phyloP scores from a whole-genome alignment of 495 filamentous ascomycete species.

The Neurospora sublineolata region DNA sequence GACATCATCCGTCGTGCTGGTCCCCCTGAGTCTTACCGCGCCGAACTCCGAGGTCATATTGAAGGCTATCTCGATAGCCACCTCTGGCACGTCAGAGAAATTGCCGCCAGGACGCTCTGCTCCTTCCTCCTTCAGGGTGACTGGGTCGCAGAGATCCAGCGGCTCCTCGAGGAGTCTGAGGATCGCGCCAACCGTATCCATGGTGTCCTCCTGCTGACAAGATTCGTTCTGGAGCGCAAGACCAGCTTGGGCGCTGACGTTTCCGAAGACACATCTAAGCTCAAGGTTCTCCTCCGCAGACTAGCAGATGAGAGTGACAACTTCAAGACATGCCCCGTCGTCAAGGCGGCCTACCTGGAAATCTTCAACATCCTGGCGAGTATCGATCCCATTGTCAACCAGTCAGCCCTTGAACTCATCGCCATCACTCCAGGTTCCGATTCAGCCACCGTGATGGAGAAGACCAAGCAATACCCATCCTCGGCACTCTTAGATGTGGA shows the following conservation, averaged over 20 bases:
- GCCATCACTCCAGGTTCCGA: neutral
- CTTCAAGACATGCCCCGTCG: constrained; percentile 23
- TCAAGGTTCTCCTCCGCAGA: constrained; percentile 5
- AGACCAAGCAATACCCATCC: neutral
- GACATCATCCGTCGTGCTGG: constrained; percentile 64
- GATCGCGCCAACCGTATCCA: constrained; percentile 39
- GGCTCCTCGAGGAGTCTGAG: constrained; percentile 29
- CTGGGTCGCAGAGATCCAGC: constrained; percentile 37
- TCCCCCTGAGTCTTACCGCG: constrained; percentile 35
- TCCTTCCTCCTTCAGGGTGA: constrained; percentile 45
- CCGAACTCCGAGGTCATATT: constrained; percentile 39
- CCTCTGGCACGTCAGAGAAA: constrained; percentile 83
- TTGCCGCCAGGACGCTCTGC: constrained; percentile 70
- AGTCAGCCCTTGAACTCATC: neutral
- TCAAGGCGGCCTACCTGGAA: constrained; percentile 30
- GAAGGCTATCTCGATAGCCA: constrained; percentile 52
- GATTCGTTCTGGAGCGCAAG: constrained; percentile 40
- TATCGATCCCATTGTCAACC: neutral
- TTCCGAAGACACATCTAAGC: neutral
- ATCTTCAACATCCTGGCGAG: constrained; percentile 24
- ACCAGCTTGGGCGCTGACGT: constrained; percentile 23
- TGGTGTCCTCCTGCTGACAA: constrained; percentile 49
- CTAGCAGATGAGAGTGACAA: constrained; percentile 5
- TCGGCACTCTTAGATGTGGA: constrained; percentile 19
- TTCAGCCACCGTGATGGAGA: neutral